Evolutionary conservation across 2,329 filamentous ascomycete species (phyloP).

Genomic region (Cordyceps fumosorosea): DNA sequence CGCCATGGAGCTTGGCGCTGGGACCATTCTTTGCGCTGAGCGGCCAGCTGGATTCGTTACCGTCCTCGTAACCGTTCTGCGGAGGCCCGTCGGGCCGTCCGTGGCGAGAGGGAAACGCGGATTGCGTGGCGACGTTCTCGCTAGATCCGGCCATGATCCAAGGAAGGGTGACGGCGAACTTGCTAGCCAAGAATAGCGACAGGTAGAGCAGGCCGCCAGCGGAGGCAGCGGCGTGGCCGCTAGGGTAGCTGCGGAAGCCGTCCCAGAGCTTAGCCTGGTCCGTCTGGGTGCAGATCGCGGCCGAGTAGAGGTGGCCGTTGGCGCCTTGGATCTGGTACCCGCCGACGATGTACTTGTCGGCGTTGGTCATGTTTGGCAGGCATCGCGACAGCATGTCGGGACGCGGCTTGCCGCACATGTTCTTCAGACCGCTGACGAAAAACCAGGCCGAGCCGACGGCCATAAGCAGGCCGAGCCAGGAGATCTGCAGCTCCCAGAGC

Average conservation of each 20-base stretch:
- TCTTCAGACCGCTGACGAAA: constrained; percentile 82
- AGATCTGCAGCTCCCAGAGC: constrained; percentile 84
- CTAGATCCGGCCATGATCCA: constrained; percentile 50
- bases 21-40: constrained; percentile 23
- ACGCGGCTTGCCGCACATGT: constrained; percentile 60
- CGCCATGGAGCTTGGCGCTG: constrained; percentile 28
- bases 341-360: constrained; percentile 56
- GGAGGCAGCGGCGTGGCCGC: constrained; percentile 54
- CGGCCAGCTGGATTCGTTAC: constrained; percentile 20
- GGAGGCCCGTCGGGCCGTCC: constrained; percentile 30
- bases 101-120: constrained; percentile 67
- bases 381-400: constrained; percentile 81
- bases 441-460: constrained; percentile 67
- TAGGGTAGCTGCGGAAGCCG: constrained; percentile 72
- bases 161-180: constrained; percentile 68
- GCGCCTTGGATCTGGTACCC: constrained; percentile 47
- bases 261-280: constrained; percentile 60
- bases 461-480: constrained; percentile 74
- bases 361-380: constrained; percentile 61
- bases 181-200: constrained; percentile 78
- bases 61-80: constrained; percentile 30
- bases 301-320: constrained; percentile 65
- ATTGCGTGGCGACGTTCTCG: constrained; percentile 42
- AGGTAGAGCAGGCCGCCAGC: constrained; percentile 80
- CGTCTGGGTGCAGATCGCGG: constrained; percentile 64